Evolutionary conservation across 192 early-diverging fungal species (phyloP), one percentile per base, ranked within the genome.

Genomic region (Dissophora globulifera): DNA sequence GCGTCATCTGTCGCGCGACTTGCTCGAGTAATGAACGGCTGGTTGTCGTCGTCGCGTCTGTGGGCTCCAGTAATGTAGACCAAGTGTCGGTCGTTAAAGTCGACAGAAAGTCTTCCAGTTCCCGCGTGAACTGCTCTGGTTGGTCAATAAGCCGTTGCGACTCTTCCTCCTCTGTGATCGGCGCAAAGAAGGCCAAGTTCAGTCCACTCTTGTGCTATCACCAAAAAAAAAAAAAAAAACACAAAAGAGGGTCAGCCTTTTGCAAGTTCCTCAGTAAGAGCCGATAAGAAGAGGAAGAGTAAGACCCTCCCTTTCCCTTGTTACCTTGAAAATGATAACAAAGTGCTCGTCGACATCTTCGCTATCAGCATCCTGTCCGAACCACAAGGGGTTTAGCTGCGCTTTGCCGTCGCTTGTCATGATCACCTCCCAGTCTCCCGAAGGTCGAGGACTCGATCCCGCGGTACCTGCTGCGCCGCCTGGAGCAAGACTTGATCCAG

Each of bases 371-470:
- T 16, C 38, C 15, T 76, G 26, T 9, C 72, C 72, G 57, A 67
- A 76, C 72, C 72, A 76, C n/a, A 76, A 19, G 4, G 72, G 57
- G 25, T 76, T 76, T 58, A 61, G 51, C 22, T 66, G 58, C 1
- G 72, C 57, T 20, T 76, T 67, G 1, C 63, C 72, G 38, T 50
- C 61, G 17, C 48, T 51, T 10, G 72, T 20, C 47, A 71, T 12
- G 5, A 48, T 35, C 3, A 48, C 54, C 29, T 62, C 69, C 0
- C 45, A 65, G 3, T 76, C 72, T 30, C 64, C 72, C 1, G 72
- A 76, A 0, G 58, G 58, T 19, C 64, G 30, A 31, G 72, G 72
- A 46, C 72, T 76, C 0, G 72, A 76, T 23, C 63, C 62, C 10
- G 57, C 57, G 1, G 58, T 29, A 9, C 38, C 11, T 20, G 49